phyloP scores from a whole-genome alignment of 2,329 filamentous ascomycete species.

The Monilinia laxa region DNA sequence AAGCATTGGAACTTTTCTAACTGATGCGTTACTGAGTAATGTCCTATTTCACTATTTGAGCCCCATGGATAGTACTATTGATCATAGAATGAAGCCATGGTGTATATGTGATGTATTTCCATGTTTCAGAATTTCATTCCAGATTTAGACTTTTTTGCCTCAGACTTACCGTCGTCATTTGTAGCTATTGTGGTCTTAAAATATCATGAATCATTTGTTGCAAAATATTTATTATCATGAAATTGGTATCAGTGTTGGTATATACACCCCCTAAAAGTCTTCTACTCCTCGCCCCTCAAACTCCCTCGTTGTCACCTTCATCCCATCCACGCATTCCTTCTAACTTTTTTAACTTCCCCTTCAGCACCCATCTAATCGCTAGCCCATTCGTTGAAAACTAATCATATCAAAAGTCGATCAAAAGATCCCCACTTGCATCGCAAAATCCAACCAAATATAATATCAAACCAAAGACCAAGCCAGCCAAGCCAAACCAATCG shows the following conservation, averaged over 20 bases:
- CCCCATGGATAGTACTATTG: not conserved
- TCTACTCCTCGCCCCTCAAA: slow-evolving; percentile 2
- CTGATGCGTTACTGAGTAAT: not conserved
- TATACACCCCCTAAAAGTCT: slow-evolving; percentile 7
- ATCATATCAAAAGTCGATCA: slow-evolving; percentile 16
- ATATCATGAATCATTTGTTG: not conserved
- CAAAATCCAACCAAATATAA: slow-evolving; percentile 20
- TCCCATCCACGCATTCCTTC: not conserved
- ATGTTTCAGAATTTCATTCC: not conserved
- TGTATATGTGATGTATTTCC: not conserved
- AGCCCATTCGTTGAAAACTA: slow-evolving; percentile 14
- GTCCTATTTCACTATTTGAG: not conserved
- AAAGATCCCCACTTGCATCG: slow-evolving; percentile 3
- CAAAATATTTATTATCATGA: slow-evolving; percentile 20
- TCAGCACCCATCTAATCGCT: not conserved
- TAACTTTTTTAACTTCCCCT: not conserved
- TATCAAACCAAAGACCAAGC: slow-evolving; percentile 16
- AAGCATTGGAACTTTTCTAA: not conserved
- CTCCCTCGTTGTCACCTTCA: not conserved
- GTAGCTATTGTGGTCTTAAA: not conserved
- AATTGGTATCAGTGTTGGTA: slow-evolving; percentile 16
- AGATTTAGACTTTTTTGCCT: not conserved
- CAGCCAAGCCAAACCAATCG: slow-evolving; percentile 22
- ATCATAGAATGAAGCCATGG: too few species aligned
- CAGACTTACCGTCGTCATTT: not conserved